Base-by-base conservation (phyloP, 495 filamentous ascomycete species). In the Hypoxylon trugodes region DNA sequence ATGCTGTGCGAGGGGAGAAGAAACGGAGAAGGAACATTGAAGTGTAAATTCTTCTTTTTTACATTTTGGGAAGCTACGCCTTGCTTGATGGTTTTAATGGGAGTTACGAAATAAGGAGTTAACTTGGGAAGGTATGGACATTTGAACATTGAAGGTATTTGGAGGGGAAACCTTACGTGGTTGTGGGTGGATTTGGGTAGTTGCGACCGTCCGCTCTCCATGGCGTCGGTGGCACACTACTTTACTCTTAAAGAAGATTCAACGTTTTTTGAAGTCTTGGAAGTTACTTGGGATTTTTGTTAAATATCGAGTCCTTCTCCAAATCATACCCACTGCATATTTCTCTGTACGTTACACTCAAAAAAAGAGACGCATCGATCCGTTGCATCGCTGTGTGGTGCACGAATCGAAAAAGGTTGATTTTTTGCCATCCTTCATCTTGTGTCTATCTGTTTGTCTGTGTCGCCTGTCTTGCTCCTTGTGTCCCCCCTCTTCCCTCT, bases 291-390 rank as follows among this genome's bases (percentile, higher is more conserved):
- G 48, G 24, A 35, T 59, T 59, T 47, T 49, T 66, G 56, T 60
- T 66, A 66, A 66, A 66, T 66, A 66, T 60, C 62, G 37, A 53
- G 42, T 30, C 47, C 40, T 49, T 59, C 56, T 60, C 56, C 49
- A 46, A 59, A 54, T 40, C 30, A 26, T 41, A 62, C 6, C 24
- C 33, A 41, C 22, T 26, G 30, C 32, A 41, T 37, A n/a, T n/a
- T n/a, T n/a, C n/a, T n/a, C n/a, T n/a, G n/a, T n/a, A n/a, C n/a
- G n/a, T n/a, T n/a, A n/a, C n/a, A n/a, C n/a, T n/a, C n/a, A n/a
- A n/a, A n/a, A n/a, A n/a, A n/a, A n/a, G n/a, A n/a, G n/a, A n/a
- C n/a, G n/a, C n/a, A n/a, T n/a, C n/a, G n/a, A n/a, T n/a, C n/a
- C n/a, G n/a, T n/a, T n/a, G n/a, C n/a, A n/a, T n/a, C n/a, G n/a